Percentiles rank a stretch among this genome's conserved stretches.
These are phyloP conservation scores for Acanthamoeba culbertsoni DNA, from an alignment of 208 protist genomes.

Conservation along the genomic window DNA sequence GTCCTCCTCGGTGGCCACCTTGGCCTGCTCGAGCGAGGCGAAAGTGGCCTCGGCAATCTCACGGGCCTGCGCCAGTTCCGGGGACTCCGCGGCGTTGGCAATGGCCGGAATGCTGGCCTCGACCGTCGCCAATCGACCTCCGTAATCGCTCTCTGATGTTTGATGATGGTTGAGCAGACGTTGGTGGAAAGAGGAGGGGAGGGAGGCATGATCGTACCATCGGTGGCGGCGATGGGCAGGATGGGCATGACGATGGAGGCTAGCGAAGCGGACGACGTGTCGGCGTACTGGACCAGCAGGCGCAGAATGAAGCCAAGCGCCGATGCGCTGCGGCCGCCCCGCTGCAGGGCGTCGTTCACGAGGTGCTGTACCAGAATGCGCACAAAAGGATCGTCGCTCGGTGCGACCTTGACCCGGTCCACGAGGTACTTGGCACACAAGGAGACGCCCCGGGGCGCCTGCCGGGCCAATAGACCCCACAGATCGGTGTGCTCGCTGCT, in stretches of 20 bases:
- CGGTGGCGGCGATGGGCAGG: background rate
- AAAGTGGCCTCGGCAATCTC: background rate
- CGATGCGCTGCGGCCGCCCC: background rate
- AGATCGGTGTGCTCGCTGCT: background rate
- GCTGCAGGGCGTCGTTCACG: background rate
- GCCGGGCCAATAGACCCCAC: background rate
- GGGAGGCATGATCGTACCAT: background rate
- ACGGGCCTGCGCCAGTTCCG: background rate
- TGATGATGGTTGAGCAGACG: background rate
- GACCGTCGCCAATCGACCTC: background rate
- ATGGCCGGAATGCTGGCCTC: background rate
- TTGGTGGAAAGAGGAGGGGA: background rate
- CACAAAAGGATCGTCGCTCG: background rate
- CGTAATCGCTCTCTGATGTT: background rate
- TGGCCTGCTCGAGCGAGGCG: constrained; percentile 1
- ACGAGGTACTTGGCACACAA: background rate
- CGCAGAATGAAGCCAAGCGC: background rate
- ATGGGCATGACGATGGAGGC: background rate
- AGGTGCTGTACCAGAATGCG: background rate
- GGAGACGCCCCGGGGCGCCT: background rate
- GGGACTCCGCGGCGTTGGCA: background rate
- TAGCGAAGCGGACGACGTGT: background rate
- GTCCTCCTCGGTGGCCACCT: background rate
- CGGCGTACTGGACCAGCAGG: background rate
- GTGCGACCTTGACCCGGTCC: background rate